Evolutionary conservation across 352 stramenopile species (phyloP), one percentile per base, ranked within the genome.

Genomic region (Pythium aristosporum): DNA sequence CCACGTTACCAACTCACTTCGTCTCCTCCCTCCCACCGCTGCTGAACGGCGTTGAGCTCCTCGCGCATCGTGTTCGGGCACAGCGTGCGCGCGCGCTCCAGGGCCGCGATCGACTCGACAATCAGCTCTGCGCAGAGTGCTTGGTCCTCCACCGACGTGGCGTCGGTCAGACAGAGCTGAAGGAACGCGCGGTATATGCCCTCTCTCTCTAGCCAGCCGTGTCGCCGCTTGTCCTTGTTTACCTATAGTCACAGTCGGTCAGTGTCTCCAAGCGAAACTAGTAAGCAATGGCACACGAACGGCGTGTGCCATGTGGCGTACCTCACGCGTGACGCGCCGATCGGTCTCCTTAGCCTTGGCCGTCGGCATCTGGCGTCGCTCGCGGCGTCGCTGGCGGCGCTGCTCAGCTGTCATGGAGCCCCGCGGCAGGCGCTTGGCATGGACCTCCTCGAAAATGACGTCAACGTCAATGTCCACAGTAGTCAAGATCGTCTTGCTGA

Each of bases 1-100:
- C 34, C 34, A 39, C 34, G n/a, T n/a, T n/a, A n/a, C n/a, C n/a
- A n/a, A n/a, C 11, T 10, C 34, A 39, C 11, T 39, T 39, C 11
- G 25, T 39, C 34, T 39, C 8, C 11, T 13, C 8, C 34, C 21
- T 34, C 25, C 48, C 48, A 55, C n/a, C 16, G 25, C 48, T 13
- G 25, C 48, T 32, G 48, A 16, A 55, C 36, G 11, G 48, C 15
- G 28, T 55, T 55, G 48, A 55, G 25, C 48, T 55, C 4, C 48
- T 55, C 48, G 30, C 48, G 48, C 13, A 42, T 10, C 15, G 48
- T 6, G 11, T 55, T 42, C 1, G 48, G 48, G 12, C 48, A 55
- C 0, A 55, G 48, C 30, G 11, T 18, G 1, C 48, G 28, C 13
- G 28, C 15, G 28, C 48, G 48, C 15, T 25, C 28, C 15, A 55